Conservation (phyloP, 305 asterid genomes). For the Fraxinus velutina region DNA sequence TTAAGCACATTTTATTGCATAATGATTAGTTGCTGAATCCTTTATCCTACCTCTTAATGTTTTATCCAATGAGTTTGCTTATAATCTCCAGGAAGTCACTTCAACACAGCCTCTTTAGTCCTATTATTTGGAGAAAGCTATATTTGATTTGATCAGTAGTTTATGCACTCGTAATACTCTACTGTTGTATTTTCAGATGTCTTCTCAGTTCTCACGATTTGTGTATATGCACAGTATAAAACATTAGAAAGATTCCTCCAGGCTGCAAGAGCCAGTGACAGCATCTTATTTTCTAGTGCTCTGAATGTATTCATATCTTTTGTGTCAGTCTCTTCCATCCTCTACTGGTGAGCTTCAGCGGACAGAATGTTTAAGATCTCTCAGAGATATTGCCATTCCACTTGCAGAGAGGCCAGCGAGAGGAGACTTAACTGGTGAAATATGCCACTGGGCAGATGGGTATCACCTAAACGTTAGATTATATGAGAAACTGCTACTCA, state of each 20-base stretch:
- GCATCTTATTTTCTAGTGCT: slow-evolving; percentile 21
- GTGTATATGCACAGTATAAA: slow-evolving; percentile 11
- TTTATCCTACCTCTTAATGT: slow-evolving; percentile 9
- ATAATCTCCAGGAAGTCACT: background rate
- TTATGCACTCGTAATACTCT: slow-evolving; percentile 2
- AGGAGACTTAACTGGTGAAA: slow-evolving; percentile 98
- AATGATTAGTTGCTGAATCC: slow-evolving; percentile 18
- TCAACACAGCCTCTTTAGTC: slow-evolving; percentile 15
- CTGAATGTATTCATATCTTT: slow-evolving; percentile 18
- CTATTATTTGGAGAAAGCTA: background rate
- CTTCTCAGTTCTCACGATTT: slow-evolving; percentile 1
- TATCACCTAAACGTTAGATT: slow-evolving; percentile 86
- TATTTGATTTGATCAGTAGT: slow-evolving; percentile 17
- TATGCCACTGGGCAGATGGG: slow-evolving; percentile 99
- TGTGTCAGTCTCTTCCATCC: slow-evolving; percentile 77
- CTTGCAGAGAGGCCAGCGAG: slow-evolving; percentile 98
- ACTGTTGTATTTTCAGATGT: slow-evolving; percentile 1
- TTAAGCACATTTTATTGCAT: slow-evolving; percentile 17
- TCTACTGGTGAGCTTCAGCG: slow-evolving; percentile 86
- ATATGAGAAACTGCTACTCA: slow-evolving; percentile 87
- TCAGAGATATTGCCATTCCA: slow-evolving; percentile 75
- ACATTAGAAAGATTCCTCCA: slow-evolving; percentile 14
- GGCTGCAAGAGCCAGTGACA: slow-evolving; percentile 15
- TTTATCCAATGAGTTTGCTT: slow-evolving; percentile 19
- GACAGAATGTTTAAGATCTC: slow-evolving; percentile 80